Conservation (phyloP, 192 early-diverging fungal species). For the Coemansia sp. region DNA sequence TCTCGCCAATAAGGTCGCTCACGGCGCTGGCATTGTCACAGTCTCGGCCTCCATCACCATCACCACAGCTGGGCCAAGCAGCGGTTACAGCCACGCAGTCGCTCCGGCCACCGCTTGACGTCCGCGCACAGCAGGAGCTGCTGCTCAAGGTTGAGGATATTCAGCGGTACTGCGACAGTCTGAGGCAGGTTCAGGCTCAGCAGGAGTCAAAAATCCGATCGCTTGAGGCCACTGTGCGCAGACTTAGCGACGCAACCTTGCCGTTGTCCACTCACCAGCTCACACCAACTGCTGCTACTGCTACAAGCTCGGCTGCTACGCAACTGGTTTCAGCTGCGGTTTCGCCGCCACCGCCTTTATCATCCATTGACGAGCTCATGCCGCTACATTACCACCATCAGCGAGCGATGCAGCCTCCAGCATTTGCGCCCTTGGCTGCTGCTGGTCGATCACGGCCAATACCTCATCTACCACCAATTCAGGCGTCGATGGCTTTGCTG, state of each 20-base stretch:
- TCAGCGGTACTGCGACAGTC: slow-evolving; percentile 26
- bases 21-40: slow-evolving; percentile 39
- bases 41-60: not conserved
- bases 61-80: not conserved
- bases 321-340: slow-evolving; percentile 1
- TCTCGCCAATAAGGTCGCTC: slow-evolving; percentile 37
- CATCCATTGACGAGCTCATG: slow-evolving; percentile 4
- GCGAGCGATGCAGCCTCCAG: not conserved
- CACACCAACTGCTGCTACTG: not conserved
- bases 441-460: not conserved
- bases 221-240: slow-evolving; percentile 20
- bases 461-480: not conserved
- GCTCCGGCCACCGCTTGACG: not conserved
- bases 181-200: slow-evolving; percentile 27
- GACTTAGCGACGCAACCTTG: not conserved
- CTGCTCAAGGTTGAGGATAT: slow-evolving; percentile 20
- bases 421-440: not conserved
- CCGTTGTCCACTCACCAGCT: not conserved
- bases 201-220: slow-evolving; percentile 24
- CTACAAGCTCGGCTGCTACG: not conserved
- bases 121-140: slow-evolving; percentile 2
- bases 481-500: not conserved
- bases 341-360: not conserved
- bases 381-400: slow-evolving; percentile 8
- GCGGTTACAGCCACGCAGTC: not conserved